Conservation (phyloP, 2,329 filamentous ascomycete species). For the Pleoardoris graminearum region DNA sequence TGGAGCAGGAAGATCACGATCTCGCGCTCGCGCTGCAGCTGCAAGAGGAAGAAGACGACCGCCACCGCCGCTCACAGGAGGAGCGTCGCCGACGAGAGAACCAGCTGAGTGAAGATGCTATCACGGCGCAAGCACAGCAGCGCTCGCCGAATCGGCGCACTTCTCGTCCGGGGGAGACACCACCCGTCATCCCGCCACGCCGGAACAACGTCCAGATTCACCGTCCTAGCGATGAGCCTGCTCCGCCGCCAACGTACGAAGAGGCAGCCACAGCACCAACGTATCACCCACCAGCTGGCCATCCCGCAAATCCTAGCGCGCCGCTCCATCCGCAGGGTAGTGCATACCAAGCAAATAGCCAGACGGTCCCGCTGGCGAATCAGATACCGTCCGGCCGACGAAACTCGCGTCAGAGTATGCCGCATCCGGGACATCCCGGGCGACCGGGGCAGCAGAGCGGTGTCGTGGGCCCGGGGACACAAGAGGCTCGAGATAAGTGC, state of each 20-base stretch:
- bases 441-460: constrained; percentile 33
- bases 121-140: constrained; percentile 52
- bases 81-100: constrained; percentile 68
- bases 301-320: constrained; percentile 48
- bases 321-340: constrained; percentile 31
- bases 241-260: constrained; percentile 67
- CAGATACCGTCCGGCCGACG: constrained; percentile 17
- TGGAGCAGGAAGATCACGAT: constrained; percentile 80
- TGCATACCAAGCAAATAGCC: constrained; percentile 28
- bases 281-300: constrained; percentile 56
- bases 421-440: constrained; percentile 1
- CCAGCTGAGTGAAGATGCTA: constrained; percentile 69
- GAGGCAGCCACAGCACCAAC: constrained; percentile 62
- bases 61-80: constrained; percentile 63
- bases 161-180: constrained; percentile 37
- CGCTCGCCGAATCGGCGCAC: constrained; percentile 33
- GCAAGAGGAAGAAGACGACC: constrained; percentile 90
- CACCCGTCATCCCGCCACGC: constrained; percentile 53
- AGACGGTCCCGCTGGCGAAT: constrained; percentile 14
- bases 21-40: constrained; percentile 87
- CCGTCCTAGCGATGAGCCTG: constrained; percentile 51
- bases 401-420: constrained; percentile 18
- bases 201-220: constrained; percentile 43
- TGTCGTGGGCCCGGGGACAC: constrained; percentile 19
- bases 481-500: constrained; percentile 38